These are phyloP conservation scores for Penicillium pulvis DNA, from an alignment of 495 filamentous ascomycete species.

Conservation along the genomic window DNA sequence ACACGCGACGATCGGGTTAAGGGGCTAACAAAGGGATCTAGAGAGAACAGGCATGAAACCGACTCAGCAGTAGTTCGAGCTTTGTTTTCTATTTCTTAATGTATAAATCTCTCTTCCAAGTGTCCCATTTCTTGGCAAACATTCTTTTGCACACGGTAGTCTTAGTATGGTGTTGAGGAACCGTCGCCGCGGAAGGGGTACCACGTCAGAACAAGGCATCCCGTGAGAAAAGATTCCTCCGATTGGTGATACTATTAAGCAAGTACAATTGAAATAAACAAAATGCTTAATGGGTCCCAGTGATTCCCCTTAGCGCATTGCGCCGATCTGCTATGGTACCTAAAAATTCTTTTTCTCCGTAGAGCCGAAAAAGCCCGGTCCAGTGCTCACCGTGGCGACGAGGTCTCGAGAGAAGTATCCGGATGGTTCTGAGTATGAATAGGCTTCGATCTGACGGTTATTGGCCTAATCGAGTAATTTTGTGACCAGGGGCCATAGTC, in stretches of 20 bases:
- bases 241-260: background rate
- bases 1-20: conserved; percentile 18
- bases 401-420: too few relatives aligned
- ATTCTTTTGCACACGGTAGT: background rate
- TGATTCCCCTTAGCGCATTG: background rate
- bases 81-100: background rate
- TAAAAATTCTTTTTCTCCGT: too few relatives aligned
- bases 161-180: background rate
- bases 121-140: background rate
- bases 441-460: background rate
- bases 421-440: background rate
- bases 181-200: background rate
- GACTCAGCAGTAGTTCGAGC: background rate
- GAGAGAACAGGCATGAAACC: background rate
- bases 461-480: background rate
- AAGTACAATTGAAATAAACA: background rate
- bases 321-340: too few relatives aligned
- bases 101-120: background rate
- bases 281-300: background rate
- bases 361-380: too few relatives aligned
- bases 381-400: too few relatives aligned
- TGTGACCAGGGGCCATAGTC: background rate
- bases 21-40: conserved; percentile 12
- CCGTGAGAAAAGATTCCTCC: background rate
- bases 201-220: background rate